These are phyloP conservation scores for Sphagnum magellanicum DNA, from an alignment of 228 moss, liverwort and hornwort species.

Conservation along the genomic window DNA sequence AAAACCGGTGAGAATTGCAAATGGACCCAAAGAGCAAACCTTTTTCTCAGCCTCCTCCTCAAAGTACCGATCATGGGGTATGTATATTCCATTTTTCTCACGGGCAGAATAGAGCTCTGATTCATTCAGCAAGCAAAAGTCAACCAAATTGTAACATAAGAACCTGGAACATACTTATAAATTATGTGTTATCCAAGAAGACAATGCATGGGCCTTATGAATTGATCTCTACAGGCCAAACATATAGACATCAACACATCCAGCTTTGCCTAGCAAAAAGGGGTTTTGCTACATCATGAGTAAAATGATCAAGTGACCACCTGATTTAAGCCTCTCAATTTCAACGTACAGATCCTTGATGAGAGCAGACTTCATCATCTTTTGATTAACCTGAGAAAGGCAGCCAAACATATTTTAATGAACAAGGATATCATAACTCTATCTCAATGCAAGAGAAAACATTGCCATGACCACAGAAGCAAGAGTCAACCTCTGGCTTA, in stretches of 20 bases:
- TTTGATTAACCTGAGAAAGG: conserved; percentile 75
- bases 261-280: too few species aligned
- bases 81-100: conserved; percentile 92
- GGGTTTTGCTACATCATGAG: too few species aligned
- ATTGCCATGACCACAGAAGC: not conserved
- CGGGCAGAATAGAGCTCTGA: conserved; percentile 94
- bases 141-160: not conserved
- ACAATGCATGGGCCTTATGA: too few species aligned
- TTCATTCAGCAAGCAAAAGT: not conserved
- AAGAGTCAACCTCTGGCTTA: conserved; percentile 75
- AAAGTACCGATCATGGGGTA: conserved; percentile 88
- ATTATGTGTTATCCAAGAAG: too few species aligned
- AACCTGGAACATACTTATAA: not conserved
- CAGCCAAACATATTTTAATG: not conserved
- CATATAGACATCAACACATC: not conserved
- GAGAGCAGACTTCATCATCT: conserved; percentile 96
- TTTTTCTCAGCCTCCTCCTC: conserved; percentile 98
- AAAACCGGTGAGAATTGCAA: too few species aligned
- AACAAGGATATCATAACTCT: not conserved
- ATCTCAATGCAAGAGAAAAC: conserved; percentile 1
- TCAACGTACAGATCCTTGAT: conserved; percentile 91
- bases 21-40: conserved; percentile 17
- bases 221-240: not conserved
- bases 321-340: conserved; percentile 88
- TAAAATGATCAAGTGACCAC: conserved; percentile 8